Evolutionary conservation across 1,139 yeast genomes (phyloP).

Genomic region (Debaryomycetaceae sp.): DNA sequence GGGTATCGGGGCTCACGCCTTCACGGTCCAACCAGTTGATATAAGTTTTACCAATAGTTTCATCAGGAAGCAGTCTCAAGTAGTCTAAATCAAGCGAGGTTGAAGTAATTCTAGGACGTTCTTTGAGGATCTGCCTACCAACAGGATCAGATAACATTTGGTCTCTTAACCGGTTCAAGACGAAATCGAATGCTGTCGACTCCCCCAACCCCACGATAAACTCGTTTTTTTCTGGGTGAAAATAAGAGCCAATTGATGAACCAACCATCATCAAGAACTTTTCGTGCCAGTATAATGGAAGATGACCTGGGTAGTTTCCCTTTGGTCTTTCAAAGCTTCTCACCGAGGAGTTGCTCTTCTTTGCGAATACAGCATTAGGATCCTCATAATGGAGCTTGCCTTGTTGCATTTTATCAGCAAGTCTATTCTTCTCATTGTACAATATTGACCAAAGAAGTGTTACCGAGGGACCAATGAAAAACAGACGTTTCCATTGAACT

Average conservation of each 20-base stretch:
- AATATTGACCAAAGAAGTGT: conserved; percentile 26
- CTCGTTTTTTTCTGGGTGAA: conserved; percentile 79
- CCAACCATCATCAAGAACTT: conserved; percentile 62
- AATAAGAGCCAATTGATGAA: conserved; percentile 78
- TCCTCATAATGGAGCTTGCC: conserved; percentile 49
- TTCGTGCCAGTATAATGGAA: conserved; percentile 68
- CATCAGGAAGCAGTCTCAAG: conserved; percentile 59
- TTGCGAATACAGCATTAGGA: conserved; percentile 29
- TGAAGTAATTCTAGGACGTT: conserved; percentile 80
- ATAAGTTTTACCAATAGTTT: conserved; percentile 76
- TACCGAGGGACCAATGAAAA: conserved; percentile 10
- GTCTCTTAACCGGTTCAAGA: conserved; percentile 58
- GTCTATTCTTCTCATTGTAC: conserved; percentile 45
- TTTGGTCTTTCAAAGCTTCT: conserved; percentile 36
- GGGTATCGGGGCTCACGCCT: conserved; percentile 90
- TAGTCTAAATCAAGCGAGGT: conserved; percentile 62
- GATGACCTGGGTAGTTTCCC: conserved; percentile 73
- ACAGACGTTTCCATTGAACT: conserved; percentile 6
- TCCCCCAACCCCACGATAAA: conserved; percentile 94
- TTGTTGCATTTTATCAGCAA: conserved; percentile 58
- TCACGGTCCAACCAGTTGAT: conserved; percentile 81
- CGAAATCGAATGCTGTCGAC: conserved; percentile 73
- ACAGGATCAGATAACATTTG: conserved; percentile 72
- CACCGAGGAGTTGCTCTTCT: conserved; percentile 20
- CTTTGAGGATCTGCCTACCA: conserved; percentile 76